Evolutionary conservation across 108 stramenopile species (phyloP).

Genomic region (Pelagomonas calceolata): DNA sequence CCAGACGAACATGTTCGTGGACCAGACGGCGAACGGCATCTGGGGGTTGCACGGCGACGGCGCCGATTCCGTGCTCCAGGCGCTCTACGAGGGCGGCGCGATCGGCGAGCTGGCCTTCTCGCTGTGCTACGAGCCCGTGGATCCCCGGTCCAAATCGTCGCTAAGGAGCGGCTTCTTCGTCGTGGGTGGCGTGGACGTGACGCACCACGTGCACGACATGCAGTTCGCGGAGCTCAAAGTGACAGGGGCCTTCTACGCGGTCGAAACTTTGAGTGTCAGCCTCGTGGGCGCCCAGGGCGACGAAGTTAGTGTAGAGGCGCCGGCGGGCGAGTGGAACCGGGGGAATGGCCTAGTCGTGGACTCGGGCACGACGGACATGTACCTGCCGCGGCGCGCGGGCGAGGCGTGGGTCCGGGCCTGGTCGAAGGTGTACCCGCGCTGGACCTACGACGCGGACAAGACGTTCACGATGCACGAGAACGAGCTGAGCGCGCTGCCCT

Average conservation of each 20-base stretch:
- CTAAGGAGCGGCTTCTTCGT: not conserved
- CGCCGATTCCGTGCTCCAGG: not conserved
- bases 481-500: constrained; percentile 6
- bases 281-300: not conserved
- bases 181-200: not conserved
- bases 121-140: constrained; percentile 1
- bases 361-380: constrained; percentile 46
- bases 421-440: constrained; percentile 5
- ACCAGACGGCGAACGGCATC: constrained; percentile 10
- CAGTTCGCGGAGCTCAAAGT: not conserved
- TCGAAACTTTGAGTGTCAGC: not conserved
- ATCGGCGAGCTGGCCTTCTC: not conserved
- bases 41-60: not conserved
- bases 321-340: constrained; percentile 9
- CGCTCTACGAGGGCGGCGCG: not conserved
- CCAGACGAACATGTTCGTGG: constrained; percentile 5
- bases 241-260: not conserved
- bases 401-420: constrained; percentile 23
- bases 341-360: constrained; percentile 35
- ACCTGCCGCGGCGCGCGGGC: constrained; percentile 20
- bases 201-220: not conserved
- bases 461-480: not conserved
- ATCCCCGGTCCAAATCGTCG: too few species aligned
- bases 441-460: not conserved
- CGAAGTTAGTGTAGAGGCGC: too few species aligned